Base-by-base conservation (phyloP, 108 stramenopile genomes). In the Fistulifera pelliculosa region DNA sequence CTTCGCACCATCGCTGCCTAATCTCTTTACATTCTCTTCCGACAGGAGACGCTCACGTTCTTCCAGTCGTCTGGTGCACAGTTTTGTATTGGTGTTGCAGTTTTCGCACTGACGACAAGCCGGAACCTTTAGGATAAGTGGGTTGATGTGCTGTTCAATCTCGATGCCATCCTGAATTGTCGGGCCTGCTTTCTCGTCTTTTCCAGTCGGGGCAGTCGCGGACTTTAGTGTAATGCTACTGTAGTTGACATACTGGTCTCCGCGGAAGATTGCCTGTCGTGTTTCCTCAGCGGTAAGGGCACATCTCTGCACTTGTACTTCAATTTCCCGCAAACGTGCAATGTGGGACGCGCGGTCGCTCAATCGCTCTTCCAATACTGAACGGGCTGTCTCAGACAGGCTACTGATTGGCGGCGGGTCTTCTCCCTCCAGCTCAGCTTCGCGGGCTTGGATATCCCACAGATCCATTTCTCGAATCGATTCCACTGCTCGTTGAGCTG, bases 181-280 rank as follows among this genome's bases (percentile, higher is more conserved):
- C 24, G 23, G 27, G 18, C 55, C 62, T 16, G 50, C 64, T 35
- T 3, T 69, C 49, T 62, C 56, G 43, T 56, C 75, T 66, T 40
- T 54, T 68, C 66, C 66, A 59, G 60, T 75, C n/a, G 78, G 76
- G 1, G 79, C 85, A 52, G 52, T 56, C 0, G 51, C 56, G 10
- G 65, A 41, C 51, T 82, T 87, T 15, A 93, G 73, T 10, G 74
- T 78, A 31, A 93, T 93, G 55, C 76, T 82, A 38, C 76, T 73
- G 54, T 81, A 89, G 65, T 93, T 93, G 43, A 89, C 82, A 67
- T 88, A 86, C 62, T 91, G 86, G 55, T 82, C 90, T 21, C 90
- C 90, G 44, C 76, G 53, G 13, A 66, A 54, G 42, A 93, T 93
- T 18, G 65, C 64, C 51, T 78, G 61, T 41, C 66, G 56, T 6